Evolutionary conservation across 129 eudicot genomes (phyloP).

Genomic region (Flaveria trinervia): DNA sequence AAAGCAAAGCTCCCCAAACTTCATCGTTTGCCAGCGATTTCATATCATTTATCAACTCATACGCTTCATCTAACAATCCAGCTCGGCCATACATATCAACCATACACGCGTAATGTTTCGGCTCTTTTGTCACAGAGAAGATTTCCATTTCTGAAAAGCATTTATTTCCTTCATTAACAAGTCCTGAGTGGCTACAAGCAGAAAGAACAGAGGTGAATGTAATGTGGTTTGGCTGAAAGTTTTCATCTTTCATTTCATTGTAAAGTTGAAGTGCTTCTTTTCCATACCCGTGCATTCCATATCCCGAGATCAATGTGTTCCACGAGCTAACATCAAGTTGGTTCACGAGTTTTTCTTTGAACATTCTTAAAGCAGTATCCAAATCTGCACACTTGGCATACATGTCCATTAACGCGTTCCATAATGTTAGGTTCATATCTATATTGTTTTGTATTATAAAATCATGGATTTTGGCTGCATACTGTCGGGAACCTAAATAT

Average conservation of each 20-base stretch:
- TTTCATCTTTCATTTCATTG: constrained; percentile 39
- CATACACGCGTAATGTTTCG: constrained; percentile 78
- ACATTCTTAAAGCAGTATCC: constrained; percentile 38
- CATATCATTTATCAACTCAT: constrained; percentile 57
- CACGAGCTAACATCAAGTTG: constrained; percentile 51
- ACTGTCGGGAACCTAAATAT: constrained; percentile 34
- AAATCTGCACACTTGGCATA: constrained; percentile 62
- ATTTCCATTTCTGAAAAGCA: constrained; percentile 43
- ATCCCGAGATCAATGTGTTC: constrained; percentile 60
- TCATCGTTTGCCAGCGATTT: constrained; percentile 55
- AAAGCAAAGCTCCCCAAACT: constrained; percentile 78
- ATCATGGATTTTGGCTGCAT: constrained; percentile 33
- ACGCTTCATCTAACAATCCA: constrained; percentile 69
- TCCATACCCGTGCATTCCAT: constrained; percentile 54
- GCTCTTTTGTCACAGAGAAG: constrained; percentile 30
- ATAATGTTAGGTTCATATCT: constrained; percentile 33
- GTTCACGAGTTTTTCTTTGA: constrained; percentile 23
- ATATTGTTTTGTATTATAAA: constrained; percentile 26
- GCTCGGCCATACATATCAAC: constrained; percentile 80
- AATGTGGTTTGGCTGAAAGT: constrained; percentile 48
- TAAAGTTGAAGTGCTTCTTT: constrained; percentile 41
- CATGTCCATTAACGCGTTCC: constrained; percentile 61
- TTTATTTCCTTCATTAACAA: constrained; percentile 45
- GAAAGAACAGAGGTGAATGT: constrained; percentile 51
- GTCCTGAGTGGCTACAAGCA: constrained; percentile 68